Evolutionary conservation across 805 yeast species (phyloP).

Genomic region (Wickerhamomyces bisporus): DNA sequence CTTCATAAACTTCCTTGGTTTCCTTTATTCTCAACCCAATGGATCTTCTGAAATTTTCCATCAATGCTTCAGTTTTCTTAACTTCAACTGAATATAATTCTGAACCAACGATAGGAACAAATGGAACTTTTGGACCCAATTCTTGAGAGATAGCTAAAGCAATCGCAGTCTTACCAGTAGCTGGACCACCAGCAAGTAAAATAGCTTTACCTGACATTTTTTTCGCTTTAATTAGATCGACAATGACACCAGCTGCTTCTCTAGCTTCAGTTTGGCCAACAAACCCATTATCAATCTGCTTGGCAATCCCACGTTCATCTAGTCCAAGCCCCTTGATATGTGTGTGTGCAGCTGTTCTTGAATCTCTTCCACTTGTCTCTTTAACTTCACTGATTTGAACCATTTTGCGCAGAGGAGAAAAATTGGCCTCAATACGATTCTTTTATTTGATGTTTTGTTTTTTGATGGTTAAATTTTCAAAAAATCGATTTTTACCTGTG

Average conservation of each 20-base stretch:
- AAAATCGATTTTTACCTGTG: background rate
- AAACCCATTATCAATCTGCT: constrained; percentile 80
- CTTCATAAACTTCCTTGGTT: constrained; percentile 96
- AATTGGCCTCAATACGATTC: background rate
- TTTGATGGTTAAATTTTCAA: background rate
- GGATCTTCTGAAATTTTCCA: constrained; percentile 95
- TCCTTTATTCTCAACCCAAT: constrained; percentile 95
- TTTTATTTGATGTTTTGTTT: background rate
- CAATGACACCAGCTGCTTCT: constrained; percentile 92
- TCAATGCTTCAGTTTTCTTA: constrained; percentile 91
- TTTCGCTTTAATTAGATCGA: constrained; percentile 86
- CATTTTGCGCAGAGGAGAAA: constrained; percentile 39
- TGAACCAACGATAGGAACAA: constrained; percentile 94
- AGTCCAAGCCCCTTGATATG: constrained; percentile 94
- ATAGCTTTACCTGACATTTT: constrained; percentile 96
- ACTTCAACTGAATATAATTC: constrained; percentile 95
- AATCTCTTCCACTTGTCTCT: constrained; percentile 44
- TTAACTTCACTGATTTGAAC: constrained; percentile 76
- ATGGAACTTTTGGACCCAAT: constrained; percentile 95
- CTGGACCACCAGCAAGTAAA: constrained; percentile 94
- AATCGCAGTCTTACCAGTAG: constrained; percentile 96
- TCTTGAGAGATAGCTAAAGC: constrained; percentile 96
- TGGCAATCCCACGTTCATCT: constrained; percentile 85
- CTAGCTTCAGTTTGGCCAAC: constrained; percentile 69
- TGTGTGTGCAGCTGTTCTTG: constrained; percentile 92